Base-by-base conservation (phyloP, 1,139 yeast genomes). In the Pichia sp. region DNA sequence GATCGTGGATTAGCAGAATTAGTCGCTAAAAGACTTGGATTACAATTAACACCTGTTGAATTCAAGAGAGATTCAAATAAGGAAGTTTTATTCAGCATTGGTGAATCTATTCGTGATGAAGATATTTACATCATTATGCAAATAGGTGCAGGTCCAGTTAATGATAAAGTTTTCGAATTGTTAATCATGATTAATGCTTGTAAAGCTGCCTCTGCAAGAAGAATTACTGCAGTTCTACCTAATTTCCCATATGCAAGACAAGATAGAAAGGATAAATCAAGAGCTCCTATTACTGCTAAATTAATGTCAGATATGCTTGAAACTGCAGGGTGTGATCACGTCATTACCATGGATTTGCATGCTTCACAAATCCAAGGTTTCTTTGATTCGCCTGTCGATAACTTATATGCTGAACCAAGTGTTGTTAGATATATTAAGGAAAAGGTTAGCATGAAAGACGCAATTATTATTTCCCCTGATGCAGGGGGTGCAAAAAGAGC, bases 401-500 rank as follows among this genome's bases (percentile, higher is more conserved):
- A 92, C 67, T 72, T 92, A 59, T 92, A 90, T 61, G 97, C 96
- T 29, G 97, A 92, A 67, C 98, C 97, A 48, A 81, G 88, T 59
- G 96, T 87, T 35, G 87, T 90, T 51, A 76, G 92, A 62, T 90
- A 88, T 64, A 88, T 92, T 54, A 79, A 80, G 55, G 96, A 87
- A 59, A 76, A 82, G 56, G 76, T 85, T 51, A 74, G 77, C 53
- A 81, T 75, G 61, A 72, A 77, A 40, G 82, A 88, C 54, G 81
- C 94, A 35, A 88, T 90, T 51, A 85, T 92, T 52, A 88, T 89
- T 23, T 88, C 97, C 1, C 98, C 98, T 3, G 98, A 92, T 71
- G 98, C 98, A 5, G 98, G 98, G 61, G 98, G 98, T 50, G 98
- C 98, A 52, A 92, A 92, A 68, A 80, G 98, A 63, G 98, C 96